Evolutionary conservation across 495 filamentous ascomycete species (phyloP).

Genomic region (Penicillium manginii): DNA sequence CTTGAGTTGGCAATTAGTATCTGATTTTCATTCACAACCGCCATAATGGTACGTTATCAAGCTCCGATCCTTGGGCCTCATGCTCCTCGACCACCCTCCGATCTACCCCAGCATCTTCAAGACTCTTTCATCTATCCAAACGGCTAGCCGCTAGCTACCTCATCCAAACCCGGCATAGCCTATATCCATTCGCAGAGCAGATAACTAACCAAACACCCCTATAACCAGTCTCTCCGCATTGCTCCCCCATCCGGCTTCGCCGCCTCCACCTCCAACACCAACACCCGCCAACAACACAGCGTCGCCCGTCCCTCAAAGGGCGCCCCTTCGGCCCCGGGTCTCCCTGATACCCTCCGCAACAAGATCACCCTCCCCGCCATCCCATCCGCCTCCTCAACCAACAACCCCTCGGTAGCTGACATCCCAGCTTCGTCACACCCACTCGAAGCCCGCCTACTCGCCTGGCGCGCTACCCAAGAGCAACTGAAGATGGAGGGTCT

Average conservation of each 20-base stretch:
- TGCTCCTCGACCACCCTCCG: constrained; percentile 16
- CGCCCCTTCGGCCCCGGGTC: constrained; percentile 86
- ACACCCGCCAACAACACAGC: constrained; percentile 41
- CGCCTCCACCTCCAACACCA: constrained; percentile 60
- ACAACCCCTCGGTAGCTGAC: constrained; percentile 36
- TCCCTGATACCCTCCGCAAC: constrained; percentile 88
- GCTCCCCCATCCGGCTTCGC: constrained; percentile 67
- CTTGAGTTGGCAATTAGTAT: neutral
- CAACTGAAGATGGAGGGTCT: constrained; percentile 82
- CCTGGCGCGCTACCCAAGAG: constrained; percentile 86
- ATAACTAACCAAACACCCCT: constrained; percentile 17
- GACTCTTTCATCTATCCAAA: neutral
- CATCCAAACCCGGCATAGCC: neutral
- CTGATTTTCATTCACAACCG: constrained; percentile 10
- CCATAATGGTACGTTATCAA: constrained; percentile 43
- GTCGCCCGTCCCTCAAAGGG: constrained; percentile 52
- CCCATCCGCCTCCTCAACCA: constrained; percentile 48
- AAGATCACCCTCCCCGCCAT: constrained; percentile 64
- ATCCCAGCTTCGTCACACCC: constrained; percentile 72
- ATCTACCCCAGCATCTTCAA: constrained; percentile 6
- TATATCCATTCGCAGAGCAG: neutral
- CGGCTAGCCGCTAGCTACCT: neutral
- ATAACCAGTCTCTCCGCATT: constrained; percentile 82
- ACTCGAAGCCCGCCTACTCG: constrained; percentile 82
- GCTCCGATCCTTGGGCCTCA: constrained; percentile 22